Percentiles rank a stretch among this genome's conserved stretches.
These are phyloP conservation scores for Nepenthes alata DNA, from an alignment of 179 eudicot species.

Conservation along the genomic window DNA sequence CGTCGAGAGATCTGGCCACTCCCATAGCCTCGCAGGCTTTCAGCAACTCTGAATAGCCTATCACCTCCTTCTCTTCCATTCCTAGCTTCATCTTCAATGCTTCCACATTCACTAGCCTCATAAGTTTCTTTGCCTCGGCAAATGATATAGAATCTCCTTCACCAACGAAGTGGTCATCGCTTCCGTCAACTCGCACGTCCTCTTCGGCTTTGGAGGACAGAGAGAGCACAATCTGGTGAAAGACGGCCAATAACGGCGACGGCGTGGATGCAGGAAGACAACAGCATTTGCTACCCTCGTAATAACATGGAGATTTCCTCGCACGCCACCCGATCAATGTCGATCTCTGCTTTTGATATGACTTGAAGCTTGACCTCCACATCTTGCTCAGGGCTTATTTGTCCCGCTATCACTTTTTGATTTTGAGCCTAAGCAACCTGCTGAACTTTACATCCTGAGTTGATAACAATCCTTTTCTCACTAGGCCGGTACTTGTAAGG, in stretches of 20 bases:
- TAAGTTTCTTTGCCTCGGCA: conserved; percentile 61
- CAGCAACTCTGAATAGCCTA: conserved; percentile 45
- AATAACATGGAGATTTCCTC: not conserved
- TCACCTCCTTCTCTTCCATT: conserved; percentile 51
- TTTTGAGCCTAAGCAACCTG: too few species aligned
- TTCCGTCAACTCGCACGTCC: not conserved
- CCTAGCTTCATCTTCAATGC: conserved; percentile 59
- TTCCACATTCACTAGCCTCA: conserved; percentile 73
- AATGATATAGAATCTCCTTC: conserved; percentile 18
- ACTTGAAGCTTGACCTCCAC: not conserved
- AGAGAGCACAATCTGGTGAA: not conserved
- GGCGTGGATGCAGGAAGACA: not conserved
- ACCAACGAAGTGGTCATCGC: not conserved
- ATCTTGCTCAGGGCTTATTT: not conserved
- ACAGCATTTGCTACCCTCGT: not conserved
- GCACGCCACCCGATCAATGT: not conserved
- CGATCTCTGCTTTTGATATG: not conserved
- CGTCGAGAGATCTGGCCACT: conserved; percentile 44
- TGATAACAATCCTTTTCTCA: too few species aligned
- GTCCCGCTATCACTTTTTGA: too few species aligned
- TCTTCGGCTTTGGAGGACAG: not conserved
- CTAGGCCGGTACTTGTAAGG: too few species aligned
- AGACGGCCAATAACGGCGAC: not conserved
- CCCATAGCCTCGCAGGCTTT: conserved; percentile 54
- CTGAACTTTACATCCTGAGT: too few species aligned